Evolutionary conservation across 1,284 basidiomycete species (phyloP).

Genomic region (Sanghuangporus weigelae): DNA sequence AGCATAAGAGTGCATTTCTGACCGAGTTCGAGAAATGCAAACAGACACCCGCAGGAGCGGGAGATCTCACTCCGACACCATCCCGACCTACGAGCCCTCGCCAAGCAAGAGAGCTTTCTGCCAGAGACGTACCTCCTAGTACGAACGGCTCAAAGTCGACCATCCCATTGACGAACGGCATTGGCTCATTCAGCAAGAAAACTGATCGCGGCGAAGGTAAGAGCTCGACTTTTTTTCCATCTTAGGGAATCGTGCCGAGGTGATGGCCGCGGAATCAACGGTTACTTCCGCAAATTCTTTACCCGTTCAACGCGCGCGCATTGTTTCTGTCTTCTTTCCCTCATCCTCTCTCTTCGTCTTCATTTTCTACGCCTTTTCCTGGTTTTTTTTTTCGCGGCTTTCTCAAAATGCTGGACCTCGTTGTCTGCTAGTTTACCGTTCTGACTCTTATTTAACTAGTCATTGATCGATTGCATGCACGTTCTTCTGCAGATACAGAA

Average conservation of each 20-base stretch:
- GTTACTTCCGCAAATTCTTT: background rate
- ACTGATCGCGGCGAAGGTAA: background rate
- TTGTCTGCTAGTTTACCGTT: background rate
- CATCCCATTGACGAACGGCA: background rate
- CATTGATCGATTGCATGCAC: background rate
- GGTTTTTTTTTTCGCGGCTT: constrained; percentile 14
- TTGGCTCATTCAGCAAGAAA: background rate
- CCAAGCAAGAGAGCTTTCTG: background rate
- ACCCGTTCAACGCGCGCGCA: background rate
- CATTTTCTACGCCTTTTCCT: constrained; percentile 2
- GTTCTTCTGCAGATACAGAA: background rate
- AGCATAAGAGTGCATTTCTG: background rate
- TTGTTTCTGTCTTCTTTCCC: background rate
- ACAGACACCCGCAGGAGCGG: background rate
- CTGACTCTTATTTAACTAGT: background rate
- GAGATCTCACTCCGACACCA: constrained; percentile 12
- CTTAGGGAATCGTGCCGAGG: background rate
- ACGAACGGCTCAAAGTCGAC: background rate
- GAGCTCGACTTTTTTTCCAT: background rate
- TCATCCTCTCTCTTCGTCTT: background rate
- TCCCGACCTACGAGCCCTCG: constrained; percentile 11
- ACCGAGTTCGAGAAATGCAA: background rate
- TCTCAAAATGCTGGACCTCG: background rate
- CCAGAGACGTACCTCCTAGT: background rate
- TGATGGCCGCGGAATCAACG: background rate